phyloP scores from a whole-genome alignment of 163 green algal species.

The Scenedesmus sp. region DNA sequence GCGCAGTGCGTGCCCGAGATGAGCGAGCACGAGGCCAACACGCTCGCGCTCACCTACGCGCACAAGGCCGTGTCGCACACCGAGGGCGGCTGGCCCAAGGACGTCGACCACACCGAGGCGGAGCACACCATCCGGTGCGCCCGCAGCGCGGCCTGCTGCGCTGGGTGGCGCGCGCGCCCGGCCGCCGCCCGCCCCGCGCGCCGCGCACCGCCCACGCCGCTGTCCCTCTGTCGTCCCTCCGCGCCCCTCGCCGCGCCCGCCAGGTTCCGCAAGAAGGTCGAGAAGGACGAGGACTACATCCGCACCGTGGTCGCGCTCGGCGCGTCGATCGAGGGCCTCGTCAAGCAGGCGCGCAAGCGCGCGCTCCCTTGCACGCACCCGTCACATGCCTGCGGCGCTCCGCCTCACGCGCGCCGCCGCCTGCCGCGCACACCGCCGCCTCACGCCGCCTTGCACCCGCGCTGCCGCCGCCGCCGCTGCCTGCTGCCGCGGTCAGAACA shows the following conservation, averaged over 20 bases:
- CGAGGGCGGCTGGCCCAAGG: constrained; percentile 94
- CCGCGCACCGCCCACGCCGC: too few species aligned
- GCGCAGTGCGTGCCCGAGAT: constrained; percentile 80
- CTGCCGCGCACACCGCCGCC: too few species aligned
- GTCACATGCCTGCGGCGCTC: too few species aligned
- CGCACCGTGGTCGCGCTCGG: constrained; percentile 76
- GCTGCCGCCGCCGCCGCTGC: too few species aligned
- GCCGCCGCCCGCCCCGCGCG: neutral
- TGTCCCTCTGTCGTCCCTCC: neutral
- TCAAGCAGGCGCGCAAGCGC: constrained; percentile 78
- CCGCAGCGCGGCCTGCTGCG: neutral
- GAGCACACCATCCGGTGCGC: constrained; percentile 84
- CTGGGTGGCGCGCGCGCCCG: neutral
- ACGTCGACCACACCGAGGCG: constrained; percentile 87
- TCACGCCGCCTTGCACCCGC: too few species aligned
- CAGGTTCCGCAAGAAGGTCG: constrained; percentile 83
- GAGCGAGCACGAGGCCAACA: constrained; percentile 92
- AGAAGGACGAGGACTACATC: constrained; percentile 98
- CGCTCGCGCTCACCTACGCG: constrained; percentile 71
- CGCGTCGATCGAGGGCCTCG: constrained; percentile 73
- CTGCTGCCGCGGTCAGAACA: constrained; percentile 72
- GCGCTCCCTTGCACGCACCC: too few species aligned
- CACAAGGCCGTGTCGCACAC: constrained; percentile 84
- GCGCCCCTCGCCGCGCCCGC: neutral
- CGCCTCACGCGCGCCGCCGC: too few species aligned